phyloP scores from a whole-genome alignment of 352 stramenopile genomes.

The Pilasporangium apinafurcum region DNA sequence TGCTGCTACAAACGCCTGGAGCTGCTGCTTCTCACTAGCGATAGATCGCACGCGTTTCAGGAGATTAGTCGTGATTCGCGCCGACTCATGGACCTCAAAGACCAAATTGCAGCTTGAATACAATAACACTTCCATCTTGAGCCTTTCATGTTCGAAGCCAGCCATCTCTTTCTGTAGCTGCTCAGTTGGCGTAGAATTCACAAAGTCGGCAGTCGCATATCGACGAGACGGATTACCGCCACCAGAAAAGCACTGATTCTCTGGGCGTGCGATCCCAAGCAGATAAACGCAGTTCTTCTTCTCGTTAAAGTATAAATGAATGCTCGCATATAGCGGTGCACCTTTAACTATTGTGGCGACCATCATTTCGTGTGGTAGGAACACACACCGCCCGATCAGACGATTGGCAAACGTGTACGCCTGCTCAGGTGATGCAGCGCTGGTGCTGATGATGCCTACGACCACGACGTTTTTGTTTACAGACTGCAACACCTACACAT shows the following conservation, averaged over 20 bases:
- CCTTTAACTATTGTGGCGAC: constrained; percentile 8
- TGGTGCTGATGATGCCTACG: constrained; percentile 40
- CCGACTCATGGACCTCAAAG: constrained; percentile 36
- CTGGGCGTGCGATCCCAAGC: constrained; percentile 34
- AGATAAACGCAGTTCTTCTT: constrained; percentile 40
- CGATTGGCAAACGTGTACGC: constrained; percentile 53
- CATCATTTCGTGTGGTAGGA: constrained; percentile 16
- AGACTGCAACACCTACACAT: constrained; percentile 34
- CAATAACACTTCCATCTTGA: constrained; percentile 65
- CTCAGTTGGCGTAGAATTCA: constrained; percentile 1
- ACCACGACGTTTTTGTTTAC: constrained; percentile 28
- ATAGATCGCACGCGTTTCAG: constrained; percentile 43
- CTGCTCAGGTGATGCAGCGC: constrained; percentile 19
- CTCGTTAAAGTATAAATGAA: constrained; percentile 61
- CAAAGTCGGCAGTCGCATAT: background rate
- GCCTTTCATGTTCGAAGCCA: constrained; percentile 32
- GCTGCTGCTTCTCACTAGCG: constrained; percentile 46
- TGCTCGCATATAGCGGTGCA: constrained; percentile 14
- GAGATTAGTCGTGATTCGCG: constrained; percentile 27
- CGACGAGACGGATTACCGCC: constrained; percentile 7
- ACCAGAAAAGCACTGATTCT: constrained; percentile 19
- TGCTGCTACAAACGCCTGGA: constrained; percentile 3
- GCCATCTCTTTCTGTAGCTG: constrained; percentile 11
- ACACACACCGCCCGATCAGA: constrained; percentile 49
- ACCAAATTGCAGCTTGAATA: constrained; percentile 54